Base-by-base conservation (phyloP, 2,329 filamentous ascomycete genomes). In the Colletotrichum coccodes region DNA sequence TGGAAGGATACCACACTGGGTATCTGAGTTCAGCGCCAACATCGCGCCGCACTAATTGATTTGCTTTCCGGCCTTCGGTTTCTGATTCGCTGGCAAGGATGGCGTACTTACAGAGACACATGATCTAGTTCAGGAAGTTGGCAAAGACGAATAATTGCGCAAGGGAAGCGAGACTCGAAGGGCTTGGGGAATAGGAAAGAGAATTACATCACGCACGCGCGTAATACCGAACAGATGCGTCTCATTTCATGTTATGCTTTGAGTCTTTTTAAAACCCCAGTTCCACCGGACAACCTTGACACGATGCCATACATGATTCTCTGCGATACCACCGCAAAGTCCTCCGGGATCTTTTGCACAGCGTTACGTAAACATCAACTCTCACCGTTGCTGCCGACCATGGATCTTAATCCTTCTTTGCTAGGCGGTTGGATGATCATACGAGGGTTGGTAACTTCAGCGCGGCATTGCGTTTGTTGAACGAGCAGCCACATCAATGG, bases 21-120 rank as follows among this genome's bases (percentile, higher is more conserved):
- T 12, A 8, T 53, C 50, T 53, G 30, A 53, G n/a, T n/a, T 23
- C 14, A 5, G 3, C 34, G 3, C 30, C 21, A 16, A 53, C 12
- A 14, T 2, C n/a, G 6, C 50, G 6, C 6, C n/a, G 6, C n/a
- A 6, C 32, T n/a, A n/a, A 9, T 34, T 21, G 23, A 6, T 7
- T 7, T 1, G 2, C 9, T 36, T 36, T 2, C 8, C 7, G 7
- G 14, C 3, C 1, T 14, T 2, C 4, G n/a, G n/a, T 14, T 18
- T 6, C 11, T 16, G 6, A 4, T 5, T 14, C 4, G 6, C 28
- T 2, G 2, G 32, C 11, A 23, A 26, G 11, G 16, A 34, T 36
- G 32, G 50, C 30, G 32, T 36, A 53, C 2, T n/a, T n/a, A n/a
- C n/a, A n/a, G n/a, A n/a, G n/a, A n/a, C n/a, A n/a, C n/a, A n/a